Evolutionary conservation across 176 grass and related monocot genomes (phyloP).

Genomic region (Alopecurus myosuroides): DNA sequence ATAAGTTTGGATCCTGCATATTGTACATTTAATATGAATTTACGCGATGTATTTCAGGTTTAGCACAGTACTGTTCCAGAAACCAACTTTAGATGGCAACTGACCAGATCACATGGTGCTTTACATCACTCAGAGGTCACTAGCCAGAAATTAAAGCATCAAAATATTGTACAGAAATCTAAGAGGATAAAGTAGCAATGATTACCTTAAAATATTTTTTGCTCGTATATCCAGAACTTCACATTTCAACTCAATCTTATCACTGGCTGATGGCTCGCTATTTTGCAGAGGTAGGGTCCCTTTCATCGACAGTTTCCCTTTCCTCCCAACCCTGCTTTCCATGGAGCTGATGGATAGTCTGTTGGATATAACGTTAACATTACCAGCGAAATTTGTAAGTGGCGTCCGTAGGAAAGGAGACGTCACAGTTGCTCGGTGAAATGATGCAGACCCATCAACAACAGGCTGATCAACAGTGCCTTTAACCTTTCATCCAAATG

Average conservation of each 20-base stretch:
- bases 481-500: conserved; percentile 60
- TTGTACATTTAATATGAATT: conserved; percentile 15
- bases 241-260: conserved; percentile 98
- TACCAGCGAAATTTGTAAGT: conserved; percentile 82
- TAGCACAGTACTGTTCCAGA: conserved; percentile 1
- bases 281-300: conserved; percentile 81
- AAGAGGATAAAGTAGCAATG: conserved; percentile 19
- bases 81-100: conserved; percentile 1
- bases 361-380: conserved; percentile 75
- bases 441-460: conserved; percentile 91
- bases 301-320: conserved; percentile 90
- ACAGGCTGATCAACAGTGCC: conserved; percentile 97
- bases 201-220: conserved; percentile 92
- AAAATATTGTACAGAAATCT: background rate
- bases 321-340: conserved; percentile 95
- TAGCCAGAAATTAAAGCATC: background rate
- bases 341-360: conserved; percentile 80
- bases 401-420: conserved; percentile 86
- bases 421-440: conserved; percentile 80
- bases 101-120: background rate
- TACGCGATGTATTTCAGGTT: background rate
- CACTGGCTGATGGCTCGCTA: conserved; percentile 63
- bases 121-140: conserved; percentile 1
- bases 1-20: background rate
- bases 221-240: conserved; percentile 92